Evolutionary conservation across 257 asterid species (phyloP).

Genomic region (Mitragyna speciosa): DNA sequence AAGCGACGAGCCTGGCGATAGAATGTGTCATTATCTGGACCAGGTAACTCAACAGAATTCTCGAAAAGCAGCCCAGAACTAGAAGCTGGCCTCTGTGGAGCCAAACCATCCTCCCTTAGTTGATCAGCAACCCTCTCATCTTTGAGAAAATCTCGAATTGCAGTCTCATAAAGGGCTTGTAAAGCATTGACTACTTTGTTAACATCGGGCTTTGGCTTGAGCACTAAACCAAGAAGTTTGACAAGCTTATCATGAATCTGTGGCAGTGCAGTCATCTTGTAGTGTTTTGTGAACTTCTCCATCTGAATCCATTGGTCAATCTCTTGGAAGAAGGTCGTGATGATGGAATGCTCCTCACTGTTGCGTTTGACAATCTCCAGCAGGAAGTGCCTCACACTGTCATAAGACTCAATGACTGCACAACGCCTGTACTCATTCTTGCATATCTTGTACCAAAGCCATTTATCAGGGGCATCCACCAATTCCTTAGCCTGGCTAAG

Average conservation of each 20-base stretch:
- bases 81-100: conserved; percentile 58
- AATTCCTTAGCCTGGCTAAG: conserved; percentile 95
- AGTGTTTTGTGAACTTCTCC: conserved; percentile 83
- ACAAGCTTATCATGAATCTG: conserved; percentile 74
- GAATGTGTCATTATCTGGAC: conserved; percentile 60
- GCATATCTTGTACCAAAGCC: conserved; percentile 92
- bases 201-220: conserved; percentile 62
- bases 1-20: conserved; percentile 89
- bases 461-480: conserved; percentile 94
- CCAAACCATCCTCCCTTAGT: conserved; percentile 88
- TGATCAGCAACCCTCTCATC: conserved; percentile 71
- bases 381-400: conserved; percentile 69
- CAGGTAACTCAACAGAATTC: conserved; percentile 75
- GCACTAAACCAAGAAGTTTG: conserved; percentile 65
- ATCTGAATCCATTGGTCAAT: conserved; percentile 71
- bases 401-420: conserved; percentile 88
- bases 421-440: conserved; percentile 94
- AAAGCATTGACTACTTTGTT: conserved; percentile 86
- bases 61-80: conserved; percentile 75
- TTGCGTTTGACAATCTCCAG: conserved; percentile 67
- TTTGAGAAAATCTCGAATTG: conserved; percentile 80
- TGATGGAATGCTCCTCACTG: conserved; percentile 82
- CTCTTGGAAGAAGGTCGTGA: conserved; percentile 80
- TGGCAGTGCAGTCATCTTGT: conserved; percentile 61
- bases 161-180: conserved; percentile 94